Evolutionary conservation across 2,329 filamentous ascomycete species (phyloP), one percentile per base, ranked within the genome.

Genomic region (Sarocladium strictum): DNA sequence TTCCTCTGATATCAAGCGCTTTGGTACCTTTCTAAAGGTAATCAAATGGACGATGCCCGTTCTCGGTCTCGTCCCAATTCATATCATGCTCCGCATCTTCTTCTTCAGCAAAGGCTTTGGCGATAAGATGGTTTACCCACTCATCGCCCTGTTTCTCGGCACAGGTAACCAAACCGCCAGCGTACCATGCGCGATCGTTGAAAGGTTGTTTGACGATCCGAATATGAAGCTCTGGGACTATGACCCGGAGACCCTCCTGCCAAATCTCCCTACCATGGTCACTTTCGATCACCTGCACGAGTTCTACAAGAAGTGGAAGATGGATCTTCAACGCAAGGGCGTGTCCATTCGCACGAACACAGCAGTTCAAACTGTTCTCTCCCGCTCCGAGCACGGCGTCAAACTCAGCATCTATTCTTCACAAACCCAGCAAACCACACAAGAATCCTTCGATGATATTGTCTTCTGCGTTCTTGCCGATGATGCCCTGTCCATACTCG

Each of bases 161-260:
- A 90, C 87, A 0, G 86, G 87, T 1, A 90, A 90, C 60, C 84
- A 88, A 61, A 87, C 86, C 0, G 81, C 86, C 0, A 83, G 89
- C 58, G 86, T 90, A 0, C 83, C 86, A 0, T 80, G 78, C 40
- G 84, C 86, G 23, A 83, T 90, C 32, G 72, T 90, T 3, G 80
- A 85, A 63, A 69, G 80, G 3, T 66, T 85, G 0, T 84, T 82
- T 52, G 71, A 81, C 55, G 78, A 81, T 55, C 78, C 79, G 0
- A 80, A 79, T 54, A 80, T 81, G 74, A 78, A 77, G 57, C 70
- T 85, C 9, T 85, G 80, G 80, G 70, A 80, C 26, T 84, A 82
- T 58, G 79, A 83, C 52, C 62, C 72, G 0, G 73, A 79, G 45
- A 80, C 76, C 0, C 67, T 84, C 2, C 64, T 83, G 1, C 77